phyloP scores from a whole-genome alignment of 108 stramenopile genomes.

The Hondaea fermentalgiana region DNA sequence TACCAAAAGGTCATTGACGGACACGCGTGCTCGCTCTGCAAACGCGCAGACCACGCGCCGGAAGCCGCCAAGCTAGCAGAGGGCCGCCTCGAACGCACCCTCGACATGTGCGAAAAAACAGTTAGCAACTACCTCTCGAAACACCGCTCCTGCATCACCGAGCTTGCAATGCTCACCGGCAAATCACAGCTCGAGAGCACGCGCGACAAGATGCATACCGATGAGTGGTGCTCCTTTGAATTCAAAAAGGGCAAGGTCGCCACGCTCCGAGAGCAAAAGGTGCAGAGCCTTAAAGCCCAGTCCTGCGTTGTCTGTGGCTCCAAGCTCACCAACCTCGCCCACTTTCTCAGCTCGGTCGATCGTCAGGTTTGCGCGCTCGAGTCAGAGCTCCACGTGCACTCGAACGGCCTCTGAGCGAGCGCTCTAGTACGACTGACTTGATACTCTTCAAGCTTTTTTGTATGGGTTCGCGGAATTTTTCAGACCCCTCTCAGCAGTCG shows the following conservation, averaged over 20 bases:
- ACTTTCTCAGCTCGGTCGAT: neutral
- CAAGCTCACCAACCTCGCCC: neutral
- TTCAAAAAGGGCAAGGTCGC: slow-evolving; percentile 12
- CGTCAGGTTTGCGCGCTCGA: neutral
- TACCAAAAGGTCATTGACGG: neutral
- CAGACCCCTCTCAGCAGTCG: too few relatives aligned
- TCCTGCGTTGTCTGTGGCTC: neutral
- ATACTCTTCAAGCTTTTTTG: too few relatives aligned
- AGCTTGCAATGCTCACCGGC: neutral
- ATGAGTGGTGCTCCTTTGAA: slow-evolving; percentile 18
- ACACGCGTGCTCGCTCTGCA: neutral
- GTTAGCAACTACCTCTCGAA: neutral
- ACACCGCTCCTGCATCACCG: neutral
- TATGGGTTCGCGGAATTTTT: too few relatives aligned
- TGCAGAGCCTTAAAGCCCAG: neutral
- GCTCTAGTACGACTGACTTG: too few relatives aligned
- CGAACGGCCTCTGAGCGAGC: neutral
- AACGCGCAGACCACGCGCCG: neutral
- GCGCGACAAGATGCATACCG: neutral
- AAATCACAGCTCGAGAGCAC: neutral
- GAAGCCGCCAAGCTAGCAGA: neutral
- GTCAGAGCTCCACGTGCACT: slow-evolving; percentile 18
- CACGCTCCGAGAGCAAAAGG: slow-evolving; percentile 16
- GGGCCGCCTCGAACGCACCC: neutral
- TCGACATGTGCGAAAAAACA: neutral